Conservation (phyloP, 169 alveolate species). For the Blepharisma undulans region DNA sequence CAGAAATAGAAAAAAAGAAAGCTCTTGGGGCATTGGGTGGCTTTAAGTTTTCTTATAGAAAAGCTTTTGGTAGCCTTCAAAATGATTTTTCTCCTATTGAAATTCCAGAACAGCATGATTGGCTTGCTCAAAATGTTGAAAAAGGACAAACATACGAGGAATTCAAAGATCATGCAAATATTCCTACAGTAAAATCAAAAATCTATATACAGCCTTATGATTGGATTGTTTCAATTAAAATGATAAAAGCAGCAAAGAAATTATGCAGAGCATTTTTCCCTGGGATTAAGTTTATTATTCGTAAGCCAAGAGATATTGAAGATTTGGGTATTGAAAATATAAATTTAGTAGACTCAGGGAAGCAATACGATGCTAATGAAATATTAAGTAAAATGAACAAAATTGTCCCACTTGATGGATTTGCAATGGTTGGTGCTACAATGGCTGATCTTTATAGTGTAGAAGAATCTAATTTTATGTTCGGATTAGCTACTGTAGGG, state of each 20-base stretch:
- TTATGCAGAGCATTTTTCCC: slow-evolving; percentile 45
- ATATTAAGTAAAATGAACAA: slow-evolving; percentile 41
- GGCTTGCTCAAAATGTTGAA: slow-evolving; percentile 10
- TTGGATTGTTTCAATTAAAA: neutral
- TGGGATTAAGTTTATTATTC: slow-evolving; percentile 27
- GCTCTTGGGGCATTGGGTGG: neutral
- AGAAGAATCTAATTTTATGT: slow-evolving; percentile 67
- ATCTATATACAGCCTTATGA: slow-evolving; percentile 44
- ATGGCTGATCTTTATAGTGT: slow-evolving; percentile 62
- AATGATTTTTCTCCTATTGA: neutral
- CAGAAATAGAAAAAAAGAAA: neutral
- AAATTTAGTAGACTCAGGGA: neutral
- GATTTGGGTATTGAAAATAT: neutral
- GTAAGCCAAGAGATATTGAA: neutral
- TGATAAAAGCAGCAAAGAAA: slow-evolving; percentile 7
- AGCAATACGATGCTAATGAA: slow-evolving; percentile 46
- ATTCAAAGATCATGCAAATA: neutral
- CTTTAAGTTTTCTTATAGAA: neutral
- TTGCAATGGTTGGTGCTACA: slow-evolving; percentile 3
- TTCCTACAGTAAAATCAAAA: neutral
- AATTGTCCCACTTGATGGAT: slow-evolving; percentile 1
- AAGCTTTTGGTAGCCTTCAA: neutral
- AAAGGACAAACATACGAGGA: neutral
- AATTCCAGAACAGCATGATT: slow-evolving; percentile 18
- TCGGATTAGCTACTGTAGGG: slow-evolving; percentile 59